phyloP scores from a whole-genome alignment of 1,139 yeast genomes.

The Magnusiomyces suaveolens region DNA sequence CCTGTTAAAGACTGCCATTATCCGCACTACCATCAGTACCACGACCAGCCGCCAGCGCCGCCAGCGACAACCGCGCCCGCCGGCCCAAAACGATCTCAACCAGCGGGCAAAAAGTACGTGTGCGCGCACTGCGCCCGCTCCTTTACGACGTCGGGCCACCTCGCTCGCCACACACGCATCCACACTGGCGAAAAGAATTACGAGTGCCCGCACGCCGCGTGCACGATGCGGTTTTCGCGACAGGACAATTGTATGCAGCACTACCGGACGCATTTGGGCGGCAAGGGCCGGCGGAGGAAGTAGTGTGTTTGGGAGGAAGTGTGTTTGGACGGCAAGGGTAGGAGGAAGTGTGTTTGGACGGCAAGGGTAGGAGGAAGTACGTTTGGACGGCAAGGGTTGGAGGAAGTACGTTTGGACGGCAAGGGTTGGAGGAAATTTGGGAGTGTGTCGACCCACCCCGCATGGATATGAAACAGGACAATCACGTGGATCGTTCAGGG shows the following conservation, averaged over 20 bases:
- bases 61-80: not conserved
- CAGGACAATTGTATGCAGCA: slow-evolving; percentile 95
- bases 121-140: slow-evolving; percentile 54
- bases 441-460: no score
- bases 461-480: no score
- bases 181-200: slow-evolving; percentile 90
- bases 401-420: no score
- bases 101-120: slow-evolving; percentile 39
- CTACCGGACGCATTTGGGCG: slow-evolving; percentile 61
- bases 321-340: no score
- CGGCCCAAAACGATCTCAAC: not conserved
- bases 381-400: no score
- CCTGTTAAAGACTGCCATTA: no score
- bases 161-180: slow-evolving; percentile 66
- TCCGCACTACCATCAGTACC: slow-evolving; percentile 10
- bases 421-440: no score
- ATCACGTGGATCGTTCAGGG: no score
- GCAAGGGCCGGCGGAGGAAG: slow-evolving; percentile 15
- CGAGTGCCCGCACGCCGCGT: slow-evolving; percentile 72
- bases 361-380: no score
- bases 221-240: slow-evolving; percentile 77
- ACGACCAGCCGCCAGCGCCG: no score
- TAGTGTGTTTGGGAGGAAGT: no score
- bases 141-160: slow-evolving; percentile 84
- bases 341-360: no score